Evolutionary conservation across 805 yeast species (phyloP).

Genomic region (Cyberlindnera mrakii): DNA sequence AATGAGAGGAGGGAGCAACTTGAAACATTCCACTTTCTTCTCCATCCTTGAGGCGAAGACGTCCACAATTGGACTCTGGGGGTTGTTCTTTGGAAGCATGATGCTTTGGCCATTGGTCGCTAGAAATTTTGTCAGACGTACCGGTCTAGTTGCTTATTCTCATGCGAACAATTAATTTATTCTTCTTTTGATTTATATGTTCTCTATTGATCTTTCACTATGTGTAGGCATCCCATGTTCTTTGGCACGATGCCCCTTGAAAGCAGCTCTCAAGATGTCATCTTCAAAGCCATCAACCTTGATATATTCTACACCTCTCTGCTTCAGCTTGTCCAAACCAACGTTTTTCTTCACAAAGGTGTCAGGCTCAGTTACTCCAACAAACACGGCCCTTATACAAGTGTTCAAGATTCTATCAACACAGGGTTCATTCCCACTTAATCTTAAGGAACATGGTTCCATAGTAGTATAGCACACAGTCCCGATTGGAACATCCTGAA

Average conservation of each 20-base stretch:
- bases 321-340: conserved; percentile 50
- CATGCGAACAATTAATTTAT: background rate
- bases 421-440: conserved; percentile 90
- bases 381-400: conserved; percentile 67
- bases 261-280: conserved; percentile 62
- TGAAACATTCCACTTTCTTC: background rate
- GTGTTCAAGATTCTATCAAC: conserved; percentile 65
- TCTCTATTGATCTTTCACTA: too few species aligned
- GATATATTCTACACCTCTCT: conserved; percentile 59
- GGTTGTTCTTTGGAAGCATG: background rate
- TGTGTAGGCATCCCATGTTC: background rate
- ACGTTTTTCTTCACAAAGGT: conserved; percentile 78
- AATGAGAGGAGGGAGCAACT: background rate
- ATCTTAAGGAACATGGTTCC: conserved; percentile 91
- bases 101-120: background rate
- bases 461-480: conserved; percentile 87
- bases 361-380: conserved; percentile 88
- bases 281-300: conserved; percentile 82
- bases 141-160: background rate
- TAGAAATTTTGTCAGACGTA: background rate
- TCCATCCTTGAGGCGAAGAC: background rate
- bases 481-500: conserved; percentile 55
- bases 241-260: conserved; percentile 49
- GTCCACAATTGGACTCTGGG: background rate
- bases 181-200: background rate